Base-by-base conservation (phyloP, 2,329 filamentous ascomycete genomes). In the Parafenestella ontariensis region DNA sequence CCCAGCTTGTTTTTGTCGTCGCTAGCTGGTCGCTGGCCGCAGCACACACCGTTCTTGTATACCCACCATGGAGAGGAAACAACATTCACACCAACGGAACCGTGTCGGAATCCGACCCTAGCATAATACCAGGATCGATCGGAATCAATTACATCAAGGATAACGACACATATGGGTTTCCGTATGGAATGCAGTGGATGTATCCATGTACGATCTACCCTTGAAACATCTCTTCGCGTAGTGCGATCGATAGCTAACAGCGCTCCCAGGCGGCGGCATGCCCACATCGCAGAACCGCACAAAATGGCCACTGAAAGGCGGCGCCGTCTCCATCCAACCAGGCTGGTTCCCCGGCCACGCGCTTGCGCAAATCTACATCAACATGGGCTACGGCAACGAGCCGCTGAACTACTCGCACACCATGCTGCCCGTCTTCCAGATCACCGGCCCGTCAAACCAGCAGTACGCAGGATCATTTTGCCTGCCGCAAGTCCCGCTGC, bases 321-420 rank as follows among this genome's bases (percentile, higher is more conserved):
- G 95, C 58, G 92, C 92, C n/a, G 71, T 99, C 56, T 85, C 92
- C 45, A 84, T 97, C 68, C 94, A 98, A 72, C 95, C 95, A 0
- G 95, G 94, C 69, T 98, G 95, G 95, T 97, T 97, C 81, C 87
- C 88, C 54, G 95, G 95, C 61, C 95, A 98, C 75, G 76, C 85
- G 31, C 88, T 86, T 5, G 94, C 92, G 17, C 85, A 92, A 66
- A 83, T 96, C 72, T 96, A 96, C 79, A 81, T 98, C 78, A 98
- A 98, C 80, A 83, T 98, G 50, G 95, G 95, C 62, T 87, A 93
- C 62, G 92, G 91, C 61, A 91, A 84, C 29, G 86, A 89, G 7
- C 94, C 95, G 0, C 76, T 78, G 6, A 98, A 98, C 82, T 96
- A 96, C 88, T 96, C 91, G 61, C 86, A 89, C 73, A 82, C 87